A percentile compares a stretch with the other conserved stretches of the same genome.
These are phyloP conservation scores for Ambrosia trifida DNA, from an alignment of 129 eudicot species.

Conservation along the genomic window DNA sequence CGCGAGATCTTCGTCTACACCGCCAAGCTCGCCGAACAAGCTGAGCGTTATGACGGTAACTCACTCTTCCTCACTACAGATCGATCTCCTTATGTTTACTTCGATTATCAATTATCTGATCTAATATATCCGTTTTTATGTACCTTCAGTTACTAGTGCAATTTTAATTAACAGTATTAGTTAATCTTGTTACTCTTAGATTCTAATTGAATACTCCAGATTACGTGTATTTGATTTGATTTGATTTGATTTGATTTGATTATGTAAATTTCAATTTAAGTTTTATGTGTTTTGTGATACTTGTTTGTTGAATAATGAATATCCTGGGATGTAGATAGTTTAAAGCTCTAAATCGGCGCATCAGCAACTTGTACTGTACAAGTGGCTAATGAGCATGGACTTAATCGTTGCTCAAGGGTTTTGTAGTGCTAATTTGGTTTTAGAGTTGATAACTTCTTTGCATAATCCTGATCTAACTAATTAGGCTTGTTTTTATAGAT, in stretches of 20 bases:
- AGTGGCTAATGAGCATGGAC: slow-evolving; percentile 3
- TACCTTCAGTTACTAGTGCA: background rate
- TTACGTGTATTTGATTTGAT: background rate
- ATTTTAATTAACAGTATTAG: background rate
- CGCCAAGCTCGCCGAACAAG: slow-evolving; percentile 43
- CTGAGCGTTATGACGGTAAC: slow-evolving; percentile 38
- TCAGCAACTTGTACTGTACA: slow-evolving; percentile 10
- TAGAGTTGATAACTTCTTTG: background rate
- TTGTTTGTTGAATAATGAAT: slow-evolving; percentile 11
- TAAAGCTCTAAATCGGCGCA: background rate
- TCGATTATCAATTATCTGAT: background rate
- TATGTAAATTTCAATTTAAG: background rate
- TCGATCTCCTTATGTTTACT: background rate
- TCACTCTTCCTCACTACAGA: background rate
- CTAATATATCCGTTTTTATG: background rate
- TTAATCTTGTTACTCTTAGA: slow-evolving; percentile 13
- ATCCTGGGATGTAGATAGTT: slow-evolving; percentile 3
- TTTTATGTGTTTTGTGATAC: slow-evolving; percentile 13
- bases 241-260: background rate
- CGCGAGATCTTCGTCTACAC: slow-evolving; percentile 42
- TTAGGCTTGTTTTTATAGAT: background rate
- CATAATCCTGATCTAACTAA: slow-evolving; percentile 24
- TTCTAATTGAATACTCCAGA: background rate
- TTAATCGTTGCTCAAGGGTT: background rate
- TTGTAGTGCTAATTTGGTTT: slow-evolving; percentile 10